Evolutionary conservation across 768 basidiomycete genomes (phyloP).

Genomic region (Psilocybe tampanensis): DNA sequence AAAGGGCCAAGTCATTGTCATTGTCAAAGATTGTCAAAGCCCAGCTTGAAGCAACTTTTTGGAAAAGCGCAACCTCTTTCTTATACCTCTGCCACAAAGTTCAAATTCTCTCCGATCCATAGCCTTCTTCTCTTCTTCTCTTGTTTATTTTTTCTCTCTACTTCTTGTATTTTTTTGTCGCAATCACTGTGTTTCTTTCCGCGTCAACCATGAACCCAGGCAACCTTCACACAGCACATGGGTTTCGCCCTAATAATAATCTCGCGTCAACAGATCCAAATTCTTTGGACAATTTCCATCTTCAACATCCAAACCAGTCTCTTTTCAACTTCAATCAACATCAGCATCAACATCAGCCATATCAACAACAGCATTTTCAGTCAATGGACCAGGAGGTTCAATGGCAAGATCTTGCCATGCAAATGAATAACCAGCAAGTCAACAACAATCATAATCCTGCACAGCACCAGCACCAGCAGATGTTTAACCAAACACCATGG

Average conservation of each 20-base stretch:
- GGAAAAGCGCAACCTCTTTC: too few relatives aligned
- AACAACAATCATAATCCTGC: constrained; percentile 19
- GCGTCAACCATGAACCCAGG: constrained; percentile 25
- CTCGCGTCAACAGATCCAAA: constrained; percentile 38
- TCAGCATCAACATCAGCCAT: constrained; percentile 19
- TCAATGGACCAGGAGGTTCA: constrained; percentile 28
- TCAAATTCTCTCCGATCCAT: too few relatives aligned
- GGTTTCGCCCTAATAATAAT: constrained; percentile 30
- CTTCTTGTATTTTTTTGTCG: background rate
- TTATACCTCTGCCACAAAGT: too few relatives aligned
- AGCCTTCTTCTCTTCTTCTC: background rate
- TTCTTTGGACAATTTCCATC: constrained; percentile 29
- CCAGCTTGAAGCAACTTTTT: too few relatives aligned
- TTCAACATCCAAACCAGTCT: constrained; percentile 19
- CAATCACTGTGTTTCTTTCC: background rate
- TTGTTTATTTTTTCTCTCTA: background rate
- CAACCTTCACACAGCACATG: constrained; percentile 28
- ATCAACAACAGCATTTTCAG: constrained; percentile 14
- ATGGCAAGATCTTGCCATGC: constrained; percentile 28
- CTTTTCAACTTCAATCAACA: constrained; percentile 18
- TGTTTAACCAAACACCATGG: constrained; percentile 35
- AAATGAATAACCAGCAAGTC: constrained; percentile 21
- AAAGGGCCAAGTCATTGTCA: too few relatives aligned
- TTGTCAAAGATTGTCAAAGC: too few relatives aligned
- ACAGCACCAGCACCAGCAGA: constrained; percentile 31